These are phyloP conservation scores for Liriodendron chinense DNA, from an alignment of 164 flowering plant species.

Conservation along the genomic window DNA sequence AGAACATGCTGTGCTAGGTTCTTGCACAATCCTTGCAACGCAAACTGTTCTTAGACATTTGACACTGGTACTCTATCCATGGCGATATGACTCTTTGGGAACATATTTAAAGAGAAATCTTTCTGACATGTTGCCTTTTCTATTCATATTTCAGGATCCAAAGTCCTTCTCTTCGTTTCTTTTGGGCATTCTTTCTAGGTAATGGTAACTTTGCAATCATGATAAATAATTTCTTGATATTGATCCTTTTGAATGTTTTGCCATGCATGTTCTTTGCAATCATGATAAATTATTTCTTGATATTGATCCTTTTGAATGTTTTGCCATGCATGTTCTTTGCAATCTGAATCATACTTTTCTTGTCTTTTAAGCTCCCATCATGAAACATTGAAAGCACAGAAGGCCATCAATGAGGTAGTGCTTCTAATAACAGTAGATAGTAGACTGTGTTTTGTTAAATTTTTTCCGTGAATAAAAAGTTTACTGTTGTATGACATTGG, in stretches of 20 bases:
- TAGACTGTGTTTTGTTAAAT: not conserved
- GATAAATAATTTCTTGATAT: not conserved
- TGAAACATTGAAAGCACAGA: constrained; percentile 90
- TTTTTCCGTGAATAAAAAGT: not conserved
- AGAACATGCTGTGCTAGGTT: constrained; percentile 85
- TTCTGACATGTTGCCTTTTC: constrained; percentile 21
- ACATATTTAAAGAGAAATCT: constrained; percentile 7
- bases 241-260: not conserved
- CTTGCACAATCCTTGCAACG: constrained; percentile 77
- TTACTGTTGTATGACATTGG: constrained; percentile 10
- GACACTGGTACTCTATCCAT: constrained; percentile 53
- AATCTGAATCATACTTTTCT: constrained; percentile 10
- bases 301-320: not conserved
- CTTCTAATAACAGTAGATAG: not conserved
- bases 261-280: not conserved
- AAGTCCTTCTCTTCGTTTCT: constrained; percentile 78
- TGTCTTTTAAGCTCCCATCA: constrained; percentile 75
- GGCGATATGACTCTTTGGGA: constrained; percentile 4
- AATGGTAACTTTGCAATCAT: constrained; percentile 7
- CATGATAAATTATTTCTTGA: not conserved
- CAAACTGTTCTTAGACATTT: constrained; percentile 84
- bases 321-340: constrained; percentile 1
- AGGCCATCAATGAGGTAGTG: constrained; percentile 89
- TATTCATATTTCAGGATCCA: constrained; percentile 48
- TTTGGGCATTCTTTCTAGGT: constrained; percentile 86